Base-by-base conservation (phyloP, 441 rosid genomes). In the Omphalea diandra region DNA sequence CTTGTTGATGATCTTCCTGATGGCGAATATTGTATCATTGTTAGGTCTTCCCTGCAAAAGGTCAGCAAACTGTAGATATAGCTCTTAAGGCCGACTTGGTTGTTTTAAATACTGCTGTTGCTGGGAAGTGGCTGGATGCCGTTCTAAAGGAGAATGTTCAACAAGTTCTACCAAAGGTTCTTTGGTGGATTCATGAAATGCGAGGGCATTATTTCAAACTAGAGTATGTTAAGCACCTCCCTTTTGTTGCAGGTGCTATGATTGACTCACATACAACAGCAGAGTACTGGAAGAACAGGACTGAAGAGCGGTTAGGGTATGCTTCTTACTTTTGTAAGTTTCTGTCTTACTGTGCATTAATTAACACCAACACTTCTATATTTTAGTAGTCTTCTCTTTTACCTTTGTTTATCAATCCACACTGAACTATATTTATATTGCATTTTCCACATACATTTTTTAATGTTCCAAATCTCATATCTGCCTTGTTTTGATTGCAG, bases 161-260 rank as follows among this genome's bases (percentile, higher is more conserved):
- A 56, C 68, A 32, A 18, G 92, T 93, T 77, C 87, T 93, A 35
- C 92, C 90, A 1, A 93, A 90, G 78, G 79, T 89, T 32, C 81
- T 93, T 54, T 93, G 97, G 96, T 93, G 98, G 98, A 93, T 93
- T 73, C 98, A 93, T 73, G 98, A 93, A 78, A 93, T 90, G 98
- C 87, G 98, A 70, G 98, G 98, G 62, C 94, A 90, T 73, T 93
- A 93, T 78, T 93, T 93, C 77, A 90, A 87, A 66, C 50, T 84
- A 31, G 98, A 93, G 43, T 86, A 84, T 74, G 92, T 90, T 65
- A 87, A 89, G 83, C 97, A 93, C 82, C 95, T 93, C n/a, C 98
- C 97, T 65, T 81, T 75, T 59, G 97, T 90, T 75, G 92, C 94
- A 7, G 97, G 93, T 49, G 91, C 95, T 24, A 90, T 93, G 97